Evolutionary conservation across 192 early-diverging fungal species (phyloP).

Genomic region (Coemansia sp.): DNA sequence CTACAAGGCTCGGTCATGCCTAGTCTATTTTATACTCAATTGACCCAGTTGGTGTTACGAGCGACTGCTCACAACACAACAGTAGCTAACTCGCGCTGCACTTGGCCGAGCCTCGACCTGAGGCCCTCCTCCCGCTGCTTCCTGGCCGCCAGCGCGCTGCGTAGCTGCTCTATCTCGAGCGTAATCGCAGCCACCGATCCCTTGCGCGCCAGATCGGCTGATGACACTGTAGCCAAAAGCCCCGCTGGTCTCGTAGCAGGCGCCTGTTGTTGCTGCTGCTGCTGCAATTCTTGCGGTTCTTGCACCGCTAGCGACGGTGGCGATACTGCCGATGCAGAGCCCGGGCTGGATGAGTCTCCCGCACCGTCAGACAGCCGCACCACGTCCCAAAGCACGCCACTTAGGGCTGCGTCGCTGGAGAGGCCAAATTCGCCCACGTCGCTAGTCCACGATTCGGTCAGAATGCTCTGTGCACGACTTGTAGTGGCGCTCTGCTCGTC

Average conservation of each 20-base stretch:
- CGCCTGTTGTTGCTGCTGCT: too few species aligned
- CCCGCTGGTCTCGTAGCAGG: neutral
- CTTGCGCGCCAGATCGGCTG: slow-evolving; percentile 40
- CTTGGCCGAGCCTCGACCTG: slow-evolving; percentile 22
- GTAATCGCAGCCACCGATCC: slow-evolving; percentile 34
- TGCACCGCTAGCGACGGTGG: neutral
- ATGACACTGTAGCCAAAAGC: slow-evolving; percentile 14
- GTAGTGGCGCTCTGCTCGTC: neutral
- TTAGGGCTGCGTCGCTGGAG: slow-evolving; percentile 18
- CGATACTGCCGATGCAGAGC: neutral
- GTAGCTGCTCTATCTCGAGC: slow-evolving; percentile 41
- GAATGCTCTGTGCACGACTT: slow-evolving; percentile 10
- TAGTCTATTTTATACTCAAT: neutral
- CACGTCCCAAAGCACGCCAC: slow-evolving; percentile 54
- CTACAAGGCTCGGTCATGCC: neutral
- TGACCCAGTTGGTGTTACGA: too few species aligned
- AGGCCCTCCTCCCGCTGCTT: slow-evolving; percentile 17
- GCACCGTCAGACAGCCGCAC: slow-evolving; percentile 35
- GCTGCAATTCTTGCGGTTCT: too few species aligned
- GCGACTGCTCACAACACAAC: slow-evolving; percentile 13
- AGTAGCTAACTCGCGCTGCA: slow-evolving; percentile 38
- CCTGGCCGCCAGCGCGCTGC: slow-evolving; percentile 26
- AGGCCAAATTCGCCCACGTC: slow-evolving; percentile 30
- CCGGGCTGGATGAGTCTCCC: neutral
- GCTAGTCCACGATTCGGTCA: slow-evolving; percentile 50